Percentiles rank a stretch among this genome's conserved stretches.
Evolutionary conservation across 2,329 filamentous ascomycete species (phyloP).

Genomic region (Aspergillus texensis): DNA sequence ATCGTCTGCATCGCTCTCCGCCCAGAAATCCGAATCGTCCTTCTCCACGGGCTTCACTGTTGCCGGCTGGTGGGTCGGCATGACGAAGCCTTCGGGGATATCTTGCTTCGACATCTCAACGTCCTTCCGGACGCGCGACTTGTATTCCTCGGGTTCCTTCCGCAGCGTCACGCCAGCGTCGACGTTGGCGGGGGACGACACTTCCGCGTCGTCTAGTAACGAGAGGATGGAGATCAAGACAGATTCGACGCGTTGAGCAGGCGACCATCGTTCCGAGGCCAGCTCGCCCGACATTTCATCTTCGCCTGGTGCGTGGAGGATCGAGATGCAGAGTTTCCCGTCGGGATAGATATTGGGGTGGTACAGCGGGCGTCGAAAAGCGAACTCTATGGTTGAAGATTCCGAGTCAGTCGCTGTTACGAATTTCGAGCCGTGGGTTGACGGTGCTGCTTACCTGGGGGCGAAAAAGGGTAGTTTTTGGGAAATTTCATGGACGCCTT

Average conservation of each 20-base stretch:
- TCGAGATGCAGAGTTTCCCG: slow-evolving; percentile 92
- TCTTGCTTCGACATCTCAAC: slow-evolving; percentile 75
- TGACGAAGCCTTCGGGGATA: slow-evolving; percentile 75
- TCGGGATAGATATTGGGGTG: slow-evolving; percentile 95
- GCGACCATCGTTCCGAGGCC: slow-evolving; percentile 91
- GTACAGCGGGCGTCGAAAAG: slow-evolving; percentile 76
- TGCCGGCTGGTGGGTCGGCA: slow-evolving; percentile 73
- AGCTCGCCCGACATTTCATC: slow-evolving; percentile 89
- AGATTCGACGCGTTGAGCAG: slow-evolving; percentile 90
- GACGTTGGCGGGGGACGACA: slow-evolving; percentile 91
- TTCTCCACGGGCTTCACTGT: slow-evolving; percentile 60
- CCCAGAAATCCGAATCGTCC: slow-evolving; percentile 79
- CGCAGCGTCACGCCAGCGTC: slow-evolving; percentile 87
- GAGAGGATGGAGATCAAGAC: slow-evolving; percentile 91
- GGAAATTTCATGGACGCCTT: slow-evolving; percentile 87
- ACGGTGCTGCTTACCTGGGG: slow-evolving; percentile 59
- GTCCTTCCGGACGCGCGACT: slow-evolving; percentile 67
- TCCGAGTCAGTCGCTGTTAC: not conserved
- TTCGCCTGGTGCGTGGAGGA: slow-evolving; percentile 88
- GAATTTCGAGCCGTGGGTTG: not conserved
- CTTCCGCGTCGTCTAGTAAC: slow-evolving; percentile 90
- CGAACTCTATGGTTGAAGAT: slow-evolving; percentile 62
- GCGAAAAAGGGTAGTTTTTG: slow-evolving; percentile 83
- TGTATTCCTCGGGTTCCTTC: slow-evolving; percentile 70
- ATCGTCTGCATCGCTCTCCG: slow-evolving; percentile 70